Percentiles rank a stretch among this genome's conserved stretches.
phyloP scores from a whole-genome alignment of 371 early-diverging fungal species.

The Encephalitozoon intestinalis region DNA sequence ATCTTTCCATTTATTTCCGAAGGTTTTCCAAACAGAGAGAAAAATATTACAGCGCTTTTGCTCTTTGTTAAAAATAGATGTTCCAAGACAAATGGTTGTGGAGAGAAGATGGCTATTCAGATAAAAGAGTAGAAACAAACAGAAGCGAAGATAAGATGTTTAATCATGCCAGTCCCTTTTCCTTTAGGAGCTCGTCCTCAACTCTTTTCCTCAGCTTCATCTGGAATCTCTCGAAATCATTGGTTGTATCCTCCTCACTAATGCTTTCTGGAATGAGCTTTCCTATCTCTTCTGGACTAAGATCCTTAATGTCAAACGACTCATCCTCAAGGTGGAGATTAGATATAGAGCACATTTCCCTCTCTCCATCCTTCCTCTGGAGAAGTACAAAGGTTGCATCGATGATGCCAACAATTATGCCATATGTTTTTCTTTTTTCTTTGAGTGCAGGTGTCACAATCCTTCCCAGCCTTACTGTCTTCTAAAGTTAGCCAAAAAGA shows the following conservation, averaged over 20 bases:
- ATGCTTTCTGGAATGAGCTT: neutral
- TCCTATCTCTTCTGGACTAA: neutral
- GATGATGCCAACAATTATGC: constrained; percentile 41
- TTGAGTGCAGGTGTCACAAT: constrained; percentile 15
- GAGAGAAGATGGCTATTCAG: neutral
- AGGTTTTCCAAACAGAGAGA: neutral
- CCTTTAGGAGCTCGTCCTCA: constrained; percentile 30
- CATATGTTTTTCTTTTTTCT: constrained; percentile 18
- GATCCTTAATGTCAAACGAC: constrained; percentile 22
- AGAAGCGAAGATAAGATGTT: neutral
- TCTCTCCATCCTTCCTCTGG: constrained; percentile 19
- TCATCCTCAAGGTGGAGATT: constrained; percentile 34
- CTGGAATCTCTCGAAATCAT: constrained; percentile 52
- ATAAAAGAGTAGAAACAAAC: neutral
- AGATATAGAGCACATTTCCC: constrained; percentile 14
- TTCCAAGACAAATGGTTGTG: neutral
- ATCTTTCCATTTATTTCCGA: neutral
- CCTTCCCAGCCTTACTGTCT: constrained; percentile 41
- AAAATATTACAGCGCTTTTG: neutral
- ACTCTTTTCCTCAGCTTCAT: constrained; percentile 17
- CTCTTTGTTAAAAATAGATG: neutral
- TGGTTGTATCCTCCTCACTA: neutral
- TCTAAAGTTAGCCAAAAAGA: constrained; percentile 13
- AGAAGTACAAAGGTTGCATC: constrained; percentile 42
- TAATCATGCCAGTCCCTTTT: constrained; percentile 24